Conservation (phyloP, 106 monocot species). For the Acorus gramineus region DNA sequence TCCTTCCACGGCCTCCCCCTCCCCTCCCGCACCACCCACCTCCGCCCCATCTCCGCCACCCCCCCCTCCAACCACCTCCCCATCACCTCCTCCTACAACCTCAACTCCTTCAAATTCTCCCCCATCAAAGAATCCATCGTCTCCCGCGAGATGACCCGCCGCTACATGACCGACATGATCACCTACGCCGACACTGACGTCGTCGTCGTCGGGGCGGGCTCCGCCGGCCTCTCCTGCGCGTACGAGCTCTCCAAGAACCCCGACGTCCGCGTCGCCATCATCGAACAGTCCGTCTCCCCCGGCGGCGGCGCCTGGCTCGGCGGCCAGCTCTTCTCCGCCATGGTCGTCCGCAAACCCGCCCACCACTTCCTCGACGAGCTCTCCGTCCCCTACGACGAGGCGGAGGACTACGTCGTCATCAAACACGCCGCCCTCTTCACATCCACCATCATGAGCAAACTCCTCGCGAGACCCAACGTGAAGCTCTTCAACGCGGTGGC, state of each 20-base stretch:
- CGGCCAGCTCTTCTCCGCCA: slow-evolving; percentile 97
- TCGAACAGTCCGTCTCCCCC: slow-evolving; percentile 95
- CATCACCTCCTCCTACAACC: slow-evolving; percentile 32
- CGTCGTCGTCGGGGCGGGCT: slow-evolving; percentile 79
- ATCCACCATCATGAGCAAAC: slow-evolving; percentile 74
- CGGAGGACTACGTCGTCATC: slow-evolving; percentile 77
- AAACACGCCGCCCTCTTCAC: slow-evolving; percentile 90
- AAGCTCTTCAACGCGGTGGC: slow-evolving; percentile 98
- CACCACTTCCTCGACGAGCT: slow-evolving; percentile 84
- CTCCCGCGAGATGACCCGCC: slow-evolving; percentile 85
- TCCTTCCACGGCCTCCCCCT: slow-evolving; percentile 19
- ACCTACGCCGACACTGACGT: slow-evolving; percentile 95
- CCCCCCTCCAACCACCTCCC: slow-evolving; percentile 13
- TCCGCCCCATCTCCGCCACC: not conserved
- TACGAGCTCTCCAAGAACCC: slow-evolving; percentile 91
- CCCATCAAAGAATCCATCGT: slow-evolving; percentile 94
- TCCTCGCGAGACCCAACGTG: slow-evolving; percentile 80
- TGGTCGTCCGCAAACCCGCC: slow-evolving; percentile 96
- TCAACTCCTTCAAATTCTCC: slow-evolving; percentile 55
- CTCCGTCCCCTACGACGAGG: slow-evolving; percentile 65
- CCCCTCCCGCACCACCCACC: not conserved
- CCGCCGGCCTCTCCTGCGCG: slow-evolving; percentile 87
- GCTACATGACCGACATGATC: slow-evolving; percentile 99
- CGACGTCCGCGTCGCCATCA: slow-evolving; percentile 51
- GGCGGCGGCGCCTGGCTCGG: slow-evolving; percentile 98